Evolutionary conservation across 108 stramenopile genomes (phyloP), one percentile per base, ranked within the genome.

Genomic region (Parietichytrium sp.): DNA sequence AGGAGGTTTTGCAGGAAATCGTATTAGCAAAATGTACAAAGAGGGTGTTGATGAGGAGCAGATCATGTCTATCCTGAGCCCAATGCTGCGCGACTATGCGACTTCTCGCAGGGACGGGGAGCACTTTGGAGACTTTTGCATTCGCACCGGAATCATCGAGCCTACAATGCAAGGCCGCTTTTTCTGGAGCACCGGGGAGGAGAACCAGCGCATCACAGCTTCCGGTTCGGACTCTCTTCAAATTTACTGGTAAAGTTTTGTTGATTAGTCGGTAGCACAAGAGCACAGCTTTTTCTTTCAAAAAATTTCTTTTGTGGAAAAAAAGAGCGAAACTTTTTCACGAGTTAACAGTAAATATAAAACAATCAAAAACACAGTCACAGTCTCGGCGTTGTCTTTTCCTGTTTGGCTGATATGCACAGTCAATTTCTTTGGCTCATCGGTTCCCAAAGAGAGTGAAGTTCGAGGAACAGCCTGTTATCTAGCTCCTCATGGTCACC

Each of bases 1-100:
- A 20, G 98, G 98, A 51, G 91, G 90, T 77, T 95, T 94, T n/a
- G 94, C 91, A 15, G 83, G 96, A 82, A 95, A 94, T 2, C 88
- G 96, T 4, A 93, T 95, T 52, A 96, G 92, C n/a, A 27, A 33
- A 3, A 49, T 80, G 36, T 23, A 30, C 50, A 48, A 29, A 29
- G 29, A 33, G 15, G 79, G 79, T 29, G 15, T 13, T 51, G 33
- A 33, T 38, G 79, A 80, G 49, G 79, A 50, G 26, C 50, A 80
- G 79, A 80, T 80, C 49, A 29, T 80, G 29, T 29, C 30, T 25
- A 51, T 51, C 8, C 33, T 27, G 29, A 23, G 45, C 49, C 50
- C 79, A 10, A 49, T 80, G 29, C 33, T 80, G 13, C 29, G 33
- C 50, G 50, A 51, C 50, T 80, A 51, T 3, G 50, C 49, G 0